phyloP scores from a whole-genome alignment of 169 alveolate genomes.

The Plasmodium cynomolgi region DNA sequence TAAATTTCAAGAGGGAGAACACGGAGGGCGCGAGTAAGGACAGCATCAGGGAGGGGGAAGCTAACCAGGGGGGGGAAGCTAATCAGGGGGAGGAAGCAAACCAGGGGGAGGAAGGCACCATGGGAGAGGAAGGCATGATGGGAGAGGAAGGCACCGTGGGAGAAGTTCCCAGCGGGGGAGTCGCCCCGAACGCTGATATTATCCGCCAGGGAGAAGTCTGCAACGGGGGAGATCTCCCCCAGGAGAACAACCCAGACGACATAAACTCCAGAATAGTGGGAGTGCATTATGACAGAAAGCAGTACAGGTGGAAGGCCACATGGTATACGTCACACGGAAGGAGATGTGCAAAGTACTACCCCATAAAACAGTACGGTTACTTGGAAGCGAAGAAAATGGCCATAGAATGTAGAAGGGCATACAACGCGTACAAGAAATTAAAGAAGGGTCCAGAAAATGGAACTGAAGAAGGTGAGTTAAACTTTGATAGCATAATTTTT shows the following conservation, averaged over 20 bases:
- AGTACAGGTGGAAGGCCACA: constrained; percentile 85
- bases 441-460: constrained; percentile 35
- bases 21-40: constrained; percentile 4
- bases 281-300: constrained; percentile 83
- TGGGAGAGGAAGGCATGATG: constrained; percentile 5
- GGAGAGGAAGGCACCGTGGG: constrained; percentile 23
- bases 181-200: neutral
- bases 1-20: constrained; percentile 7
- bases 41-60: neutral
- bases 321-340: constrained; percentile 84
- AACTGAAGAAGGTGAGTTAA: neutral
- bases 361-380: constrained; percentile 82
- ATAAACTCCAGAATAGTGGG: constrained; percentile 78
- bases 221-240: neutral
- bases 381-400: constrained; percentile 85
- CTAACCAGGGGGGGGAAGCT: neutral
- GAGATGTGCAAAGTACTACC: constrained; percentile 81
- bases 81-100: neutral
- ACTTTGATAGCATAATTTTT: constrained; percentile 36
- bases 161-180: neutral
- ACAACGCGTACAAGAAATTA: constrained; percentile 37
- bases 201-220: too few relatives aligned
- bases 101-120: constrained; percentile 5
- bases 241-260: constrained; percentile 72
- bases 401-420: constrained; percentile 75